A percentile compares a stretch with the other conserved stretches of the same genome.
Evolutionary conservation across 768 basidiomycete genomes (phyloP).

Genomic region (Lentinus tigrinus): DNA sequence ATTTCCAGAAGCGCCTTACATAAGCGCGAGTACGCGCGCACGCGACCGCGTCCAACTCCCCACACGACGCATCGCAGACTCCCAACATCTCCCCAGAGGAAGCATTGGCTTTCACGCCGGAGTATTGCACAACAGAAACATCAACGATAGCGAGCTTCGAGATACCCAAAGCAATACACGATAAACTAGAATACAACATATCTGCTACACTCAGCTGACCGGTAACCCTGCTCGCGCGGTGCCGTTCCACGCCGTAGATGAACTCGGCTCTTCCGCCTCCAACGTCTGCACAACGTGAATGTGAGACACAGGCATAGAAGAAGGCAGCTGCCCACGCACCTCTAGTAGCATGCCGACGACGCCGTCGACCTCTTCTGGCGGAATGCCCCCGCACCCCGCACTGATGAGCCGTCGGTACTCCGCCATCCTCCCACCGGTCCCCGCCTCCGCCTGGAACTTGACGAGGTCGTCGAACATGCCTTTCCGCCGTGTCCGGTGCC

Average conservation of each 20-base stretch:
- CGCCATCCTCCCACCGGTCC: conserved; percentile 84
- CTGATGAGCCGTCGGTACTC: conserved; percentile 89
- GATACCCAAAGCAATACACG: conserved; percentile 17
- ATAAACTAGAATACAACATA: conserved; percentile 17
- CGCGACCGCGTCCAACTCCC: conserved; percentile 13
- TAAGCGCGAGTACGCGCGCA: conserved; percentile 8
- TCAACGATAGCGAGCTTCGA: conserved; percentile 8
- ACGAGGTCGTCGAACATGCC: conserved; percentile 75
- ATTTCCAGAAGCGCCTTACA: conserved; percentile 10
- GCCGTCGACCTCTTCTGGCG: conserved; percentile 84
- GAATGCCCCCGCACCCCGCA: conserved; percentile 85
- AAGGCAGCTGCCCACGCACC: conserved; percentile 40
- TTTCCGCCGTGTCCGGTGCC: conserved; percentile 67
- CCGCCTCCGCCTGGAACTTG: conserved; percentile 83
- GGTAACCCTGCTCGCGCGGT: conserved; percentile 2
- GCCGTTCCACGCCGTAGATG: conserved; percentile 42
- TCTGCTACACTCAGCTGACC: conserved; percentile 6
- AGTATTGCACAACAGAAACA: neutral
- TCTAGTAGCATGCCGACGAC: conserved; percentile 84
- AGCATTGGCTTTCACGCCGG: neutral
- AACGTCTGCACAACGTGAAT: conserved; percentile 52
- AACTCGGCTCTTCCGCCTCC: conserved; percentile 75
- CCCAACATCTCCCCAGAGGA: no score
- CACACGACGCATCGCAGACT: conserved; percentile 3
- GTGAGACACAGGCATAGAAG: conserved; percentile 1